Evolutionary conservation across 108 stramenopile species (phyloP).

Genomic region (Cyclotella baltica): DNA sequence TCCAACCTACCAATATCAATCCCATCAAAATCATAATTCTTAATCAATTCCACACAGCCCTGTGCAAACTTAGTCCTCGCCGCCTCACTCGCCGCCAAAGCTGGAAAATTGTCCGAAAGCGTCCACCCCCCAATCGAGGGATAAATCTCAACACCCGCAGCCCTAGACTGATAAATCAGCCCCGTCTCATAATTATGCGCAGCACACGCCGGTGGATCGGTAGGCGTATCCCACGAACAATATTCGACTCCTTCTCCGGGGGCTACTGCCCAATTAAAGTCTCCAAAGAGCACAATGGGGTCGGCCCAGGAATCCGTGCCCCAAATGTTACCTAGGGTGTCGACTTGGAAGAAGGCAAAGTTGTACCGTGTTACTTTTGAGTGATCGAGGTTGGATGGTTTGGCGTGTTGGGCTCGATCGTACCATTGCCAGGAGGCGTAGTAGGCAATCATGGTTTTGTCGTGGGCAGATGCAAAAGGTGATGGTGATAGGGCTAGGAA

Average conservation of each 20-base stretch:
- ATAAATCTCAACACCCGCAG: slow-evolving; percentile 44
- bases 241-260: neutral
- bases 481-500: neutral
- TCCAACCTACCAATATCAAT: slow-evolving; percentile 30
- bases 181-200: slow-evolving; percentile 20
- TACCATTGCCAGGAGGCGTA: slow-evolving; percentile 57
- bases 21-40: slow-evolving; percentile 48
- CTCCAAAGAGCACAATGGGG: slow-evolving; percentile 37
- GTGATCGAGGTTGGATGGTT: slow-evolving; percentile 44
- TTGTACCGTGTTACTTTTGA: slow-evolving; percentile 48
- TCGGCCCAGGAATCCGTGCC: slow-evolving; percentile 48
- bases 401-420: slow-evolving; percentile 40
- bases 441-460: slow-evolving; percentile 45
- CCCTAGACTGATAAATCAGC: slow-evolving; percentile 31
- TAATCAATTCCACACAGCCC: slow-evolving; percentile 43
- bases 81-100: slow-evolving; percentile 20
- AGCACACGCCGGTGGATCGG: slow-evolving; percentile 6
- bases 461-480: neutral
- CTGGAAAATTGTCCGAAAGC: slow-evolving; percentile 29
- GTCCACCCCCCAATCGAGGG: slow-evolving; percentile 51
- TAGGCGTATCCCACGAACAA: slow-evolving; percentile 30
- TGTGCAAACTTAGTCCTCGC: slow-evolving; percentile 29
- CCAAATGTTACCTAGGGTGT: neutral
- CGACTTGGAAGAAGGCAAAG: slow-evolving; percentile 56
- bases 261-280: slow-evolving; percentile 2